Evolutionary conservation across 768 basidiomycete genomes (phyloP).

Genomic region (Phlebiopsis flavidoalba): DNA sequence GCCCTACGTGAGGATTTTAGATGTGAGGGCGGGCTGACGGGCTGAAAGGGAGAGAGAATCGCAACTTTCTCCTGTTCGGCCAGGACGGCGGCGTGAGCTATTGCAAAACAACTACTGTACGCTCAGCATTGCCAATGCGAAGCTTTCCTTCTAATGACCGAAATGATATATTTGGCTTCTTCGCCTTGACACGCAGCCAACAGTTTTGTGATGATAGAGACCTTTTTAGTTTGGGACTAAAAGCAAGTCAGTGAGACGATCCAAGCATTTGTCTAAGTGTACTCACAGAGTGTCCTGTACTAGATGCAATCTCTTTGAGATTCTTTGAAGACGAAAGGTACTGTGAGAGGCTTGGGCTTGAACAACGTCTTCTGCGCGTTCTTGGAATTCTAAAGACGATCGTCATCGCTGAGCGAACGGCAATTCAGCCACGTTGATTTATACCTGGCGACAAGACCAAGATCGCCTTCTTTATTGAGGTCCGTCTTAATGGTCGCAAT

Average conservation of each 20-base stretch:
- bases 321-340: conserved; percentile 88
- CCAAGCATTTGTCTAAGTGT: too few relatives aligned
- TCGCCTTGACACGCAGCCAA: conserved; percentile 86
- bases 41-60: conserved; percentile 4
- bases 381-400: conserved; percentile 69
- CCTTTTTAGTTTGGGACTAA: conserved; percentile 93
- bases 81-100: conserved; percentile 86
- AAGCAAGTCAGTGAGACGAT: neutral
- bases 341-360: conserved; percentile 87
- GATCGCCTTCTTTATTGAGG: conserved; percentile 90
- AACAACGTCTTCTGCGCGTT: conserved; percentile 90
- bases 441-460: conserved; percentile 94
- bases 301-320: conserved; percentile 85
- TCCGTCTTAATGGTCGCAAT: conserved; percentile 80
- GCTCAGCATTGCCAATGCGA: conserved; percentile 94
- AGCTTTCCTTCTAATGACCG: conserved; percentile 95
- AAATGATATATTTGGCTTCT: conserved; percentile 96
- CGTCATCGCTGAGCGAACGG: neutral
- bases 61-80: conserved; percentile 66
- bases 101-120: conserved; percentile 91
- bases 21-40: neutral
- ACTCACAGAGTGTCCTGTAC: conserved; percentile 75
- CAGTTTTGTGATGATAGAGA: conserved; percentile 90
- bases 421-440: neutral
- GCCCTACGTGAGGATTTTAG: conserved; percentile 35